Evolutionary conservation across 2,329 filamentous ascomycete genomes (phyloP).

Genomic region (Phialocephala subalpina): DNA sequence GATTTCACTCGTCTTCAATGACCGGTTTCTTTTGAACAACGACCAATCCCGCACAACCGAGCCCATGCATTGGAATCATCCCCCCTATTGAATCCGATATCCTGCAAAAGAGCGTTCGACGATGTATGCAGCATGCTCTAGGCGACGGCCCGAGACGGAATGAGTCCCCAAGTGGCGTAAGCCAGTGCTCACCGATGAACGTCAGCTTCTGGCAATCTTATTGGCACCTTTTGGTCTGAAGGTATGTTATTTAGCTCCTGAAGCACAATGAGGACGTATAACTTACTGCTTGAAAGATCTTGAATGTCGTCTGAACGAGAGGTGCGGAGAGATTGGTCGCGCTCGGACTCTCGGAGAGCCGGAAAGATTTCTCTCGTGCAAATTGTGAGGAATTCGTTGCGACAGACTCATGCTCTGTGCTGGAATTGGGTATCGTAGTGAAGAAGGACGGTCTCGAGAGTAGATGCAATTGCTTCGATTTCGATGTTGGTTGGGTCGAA

Average conservation of each 20-base stretch:
- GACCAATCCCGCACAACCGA: neutral
- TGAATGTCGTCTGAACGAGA: neutral
- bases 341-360: too few relatives aligned
- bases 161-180: neutral
- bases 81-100: neutral
- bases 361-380: neutral
- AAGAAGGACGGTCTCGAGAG: neutral
- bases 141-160: neutral
- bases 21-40: neutral
- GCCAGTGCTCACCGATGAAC: neutral
- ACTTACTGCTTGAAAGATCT: neutral
- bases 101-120: neutral
- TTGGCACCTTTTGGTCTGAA: neutral
- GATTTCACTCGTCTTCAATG: neutral
- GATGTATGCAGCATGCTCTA: neutral
- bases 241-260: neutral
- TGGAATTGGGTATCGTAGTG: too few relatives aligned
- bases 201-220: neutral
- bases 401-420: neutral
- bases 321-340: neutral
- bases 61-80: neutral
- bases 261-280: neutral
- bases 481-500: neutral
- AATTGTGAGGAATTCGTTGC: neutral
- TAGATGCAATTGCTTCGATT: neutral